Base-by-base conservation (phyloP, 2,329 filamentous ascomycete genomes). In the Zasmidium angulare region DNA sequence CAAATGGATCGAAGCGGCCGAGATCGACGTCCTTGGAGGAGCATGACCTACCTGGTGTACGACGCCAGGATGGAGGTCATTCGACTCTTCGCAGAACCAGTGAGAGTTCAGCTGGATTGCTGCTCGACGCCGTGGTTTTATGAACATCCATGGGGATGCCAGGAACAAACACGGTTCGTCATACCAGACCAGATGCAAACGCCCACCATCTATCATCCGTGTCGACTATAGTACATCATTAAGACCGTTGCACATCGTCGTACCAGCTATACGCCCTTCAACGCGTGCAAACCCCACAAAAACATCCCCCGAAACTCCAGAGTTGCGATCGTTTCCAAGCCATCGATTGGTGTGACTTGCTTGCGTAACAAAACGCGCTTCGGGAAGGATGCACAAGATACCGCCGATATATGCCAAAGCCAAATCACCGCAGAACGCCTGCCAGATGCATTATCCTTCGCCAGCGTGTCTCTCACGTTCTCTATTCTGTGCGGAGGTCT, bases 1-100 rank as follows among this genome's bases (percentile, higher is more conserved):
- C 31, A 75, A 76, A 55, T 82, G 79, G 79, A 67, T 77, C 4
- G 78, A 81, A 64, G 80, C 79, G 57, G 76, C 78, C 12, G 77
- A 81, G 66, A 78, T 81, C 40, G 77, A 80, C 60, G 75, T 73
- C 9, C 55, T 64, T 21, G 50, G 49, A 29, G 56, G 48, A 14
- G 55, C 26, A 12, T 53, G 49, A 50, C 14, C 43, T n/a, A n/a
- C n/a, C n/a, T n/a, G n/a, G n/a, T n/a, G n/a, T n/a, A n/a, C n/a
- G n/a, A 29, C 11, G 26, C 6, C 11, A 11, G 26, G 11, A 29
- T 29, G 6, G 26, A 29, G 26, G 26, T 29, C 26, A 29, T 29
- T 29, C 26, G 26, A 29, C 26, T n/a, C n/a, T n/a, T n/a, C n/a
- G n/a, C n/a, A n/a, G n/a, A n/a, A n/a, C n/a, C n/a, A n/a, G n/a